Evolutionary conservation across 129 eudicot species (phyloP).

Genomic region (Gnaphalium uliginosum): DNA sequence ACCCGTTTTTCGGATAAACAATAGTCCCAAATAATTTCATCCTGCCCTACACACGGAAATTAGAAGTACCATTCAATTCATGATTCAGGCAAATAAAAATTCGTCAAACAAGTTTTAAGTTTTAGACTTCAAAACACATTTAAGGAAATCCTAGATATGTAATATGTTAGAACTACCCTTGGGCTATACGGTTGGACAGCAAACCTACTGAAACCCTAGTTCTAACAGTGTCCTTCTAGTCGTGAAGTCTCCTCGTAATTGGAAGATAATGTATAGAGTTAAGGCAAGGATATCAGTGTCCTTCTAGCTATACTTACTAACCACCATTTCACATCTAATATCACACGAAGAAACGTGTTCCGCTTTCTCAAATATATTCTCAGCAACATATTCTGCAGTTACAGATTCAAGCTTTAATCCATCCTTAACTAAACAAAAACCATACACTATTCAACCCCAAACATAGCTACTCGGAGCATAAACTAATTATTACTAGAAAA

Average conservation of each 20-base stretch:
- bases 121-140: background rate
- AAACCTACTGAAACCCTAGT: too few species aligned
- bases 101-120: background rate
- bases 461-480: background rate
- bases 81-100: background rate
- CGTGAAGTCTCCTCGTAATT: too few species aligned
- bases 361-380: background rate
- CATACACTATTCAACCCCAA: too few species aligned
- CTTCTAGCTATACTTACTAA: background rate
- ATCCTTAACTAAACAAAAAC: conserved; percentile 3
- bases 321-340: background rate
- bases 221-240: too few species aligned
- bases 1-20: conserved; percentile 79
- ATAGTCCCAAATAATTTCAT: conserved; percentile 28
- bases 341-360: background rate
- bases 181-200: background rate
- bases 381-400: conserved; percentile 7
- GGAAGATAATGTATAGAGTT: too few species aligned
- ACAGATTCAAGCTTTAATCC: background rate
- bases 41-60: background rate
- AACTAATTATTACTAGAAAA: background rate
- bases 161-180: background rate
- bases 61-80: background rate
- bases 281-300: too few species aligned
- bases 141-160: background rate